These are phyloP conservation scores for Entamoeba dispar DNA, from an alignment of 208 protist genomes.

Conservation along the genomic window DNA sequence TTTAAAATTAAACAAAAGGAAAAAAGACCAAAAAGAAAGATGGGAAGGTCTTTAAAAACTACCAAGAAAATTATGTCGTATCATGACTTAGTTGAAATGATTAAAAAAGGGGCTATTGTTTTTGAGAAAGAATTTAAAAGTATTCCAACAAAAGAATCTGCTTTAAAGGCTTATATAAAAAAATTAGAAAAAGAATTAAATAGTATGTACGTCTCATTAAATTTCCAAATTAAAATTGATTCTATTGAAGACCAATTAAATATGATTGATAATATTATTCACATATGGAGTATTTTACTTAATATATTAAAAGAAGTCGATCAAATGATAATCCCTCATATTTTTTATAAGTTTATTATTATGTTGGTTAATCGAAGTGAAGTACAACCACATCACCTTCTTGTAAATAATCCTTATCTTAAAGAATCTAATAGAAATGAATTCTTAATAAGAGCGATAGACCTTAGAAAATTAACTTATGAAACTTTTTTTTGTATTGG, in stretches of 20 bases:
- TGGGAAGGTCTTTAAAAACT: background rate
- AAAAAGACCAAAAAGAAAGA: too few species aligned
- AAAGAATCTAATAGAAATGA: background rate
- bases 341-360: background rate
- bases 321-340: background rate
- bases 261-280: background rate
- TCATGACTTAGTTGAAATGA: background rate
- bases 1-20: too few species aligned
- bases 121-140: background rate
- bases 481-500: background rate
- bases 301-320: background rate
- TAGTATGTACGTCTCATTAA: background rate
- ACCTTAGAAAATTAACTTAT: background rate
- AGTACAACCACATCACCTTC: background rate
- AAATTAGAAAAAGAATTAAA: background rate
- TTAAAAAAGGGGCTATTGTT: background rate
- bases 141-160: background rate
- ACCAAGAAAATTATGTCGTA: background rate
- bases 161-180: background rate
- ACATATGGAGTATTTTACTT: background rate
- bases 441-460: background rate
- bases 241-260: background rate
- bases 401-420: background rate
- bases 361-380: background rate
- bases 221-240: background rate